Evolutionary conservation across 352 stramenopile species (phyloP).

Genomic region (Pythium chondricola): DNA sequence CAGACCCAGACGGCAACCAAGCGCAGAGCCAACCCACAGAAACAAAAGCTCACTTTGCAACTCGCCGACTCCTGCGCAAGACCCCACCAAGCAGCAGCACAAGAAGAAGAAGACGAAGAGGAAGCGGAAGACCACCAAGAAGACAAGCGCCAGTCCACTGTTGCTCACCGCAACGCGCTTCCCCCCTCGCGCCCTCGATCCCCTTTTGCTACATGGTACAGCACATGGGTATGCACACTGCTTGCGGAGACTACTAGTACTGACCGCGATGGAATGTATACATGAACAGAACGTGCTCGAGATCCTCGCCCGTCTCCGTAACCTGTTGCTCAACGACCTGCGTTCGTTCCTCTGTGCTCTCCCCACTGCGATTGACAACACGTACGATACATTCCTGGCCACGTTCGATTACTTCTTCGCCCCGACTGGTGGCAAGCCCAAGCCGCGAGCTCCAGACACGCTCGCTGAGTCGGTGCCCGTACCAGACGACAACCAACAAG

Average conservation of each 20-base stretch:
- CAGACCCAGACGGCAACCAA: not conserved
- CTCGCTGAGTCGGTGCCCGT: too few species aligned
- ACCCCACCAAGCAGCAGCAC: not conserved
- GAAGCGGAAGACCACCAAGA: not conserved
- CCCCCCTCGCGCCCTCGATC: not conserved
- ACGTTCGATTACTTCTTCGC: slow-evolving; percentile 4
- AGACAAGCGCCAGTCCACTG: too few species aligned
- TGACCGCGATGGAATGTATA: slow-evolving; percentile 3
- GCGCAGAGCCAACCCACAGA: not conserved
- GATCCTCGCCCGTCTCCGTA: slow-evolving; percentile 5
- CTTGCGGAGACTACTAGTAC: too few species aligned
- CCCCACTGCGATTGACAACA: slow-evolving; percentile 4
- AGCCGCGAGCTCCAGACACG: too few species aligned
- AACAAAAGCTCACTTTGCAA: slow-evolving; percentile 7
- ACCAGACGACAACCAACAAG: too few species aligned
- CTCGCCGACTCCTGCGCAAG: slow-evolving; percentile 7
- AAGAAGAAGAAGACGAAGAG: too few species aligned
- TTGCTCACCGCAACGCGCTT: too few species aligned
- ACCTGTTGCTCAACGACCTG: slow-evolving; percentile 5
- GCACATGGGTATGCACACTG: too few species aligned
- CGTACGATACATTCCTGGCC: slow-evolving; percentile 5
- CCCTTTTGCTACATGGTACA: too few species aligned
- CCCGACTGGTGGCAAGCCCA: too few species aligned
- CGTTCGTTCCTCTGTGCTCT: slow-evolving; percentile 5
- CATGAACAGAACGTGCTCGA: slow-evolving; percentile 5